Conservation (phyloP, 225 moss, liverwort and hornwort genomes). For the Takakia lepidozioides region DNA sequence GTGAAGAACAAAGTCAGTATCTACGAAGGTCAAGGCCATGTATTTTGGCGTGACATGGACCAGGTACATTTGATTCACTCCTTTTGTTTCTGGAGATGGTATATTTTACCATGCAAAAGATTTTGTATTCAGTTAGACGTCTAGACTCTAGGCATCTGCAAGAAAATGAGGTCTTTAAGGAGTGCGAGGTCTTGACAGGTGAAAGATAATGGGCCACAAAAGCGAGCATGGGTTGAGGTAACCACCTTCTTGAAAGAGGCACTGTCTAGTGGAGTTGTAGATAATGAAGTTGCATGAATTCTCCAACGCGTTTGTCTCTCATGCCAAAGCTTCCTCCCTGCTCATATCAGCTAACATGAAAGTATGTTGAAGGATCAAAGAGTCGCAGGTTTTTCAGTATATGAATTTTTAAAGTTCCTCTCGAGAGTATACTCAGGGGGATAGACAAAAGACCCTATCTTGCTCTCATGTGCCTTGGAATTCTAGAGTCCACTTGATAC, state of each 20-base stretch:
- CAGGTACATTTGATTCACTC: conserved; percentile 10
- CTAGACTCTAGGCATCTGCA: neutral
- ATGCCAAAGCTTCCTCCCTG: no score
- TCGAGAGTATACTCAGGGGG: no score
- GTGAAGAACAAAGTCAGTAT: conserved; percentile 29
- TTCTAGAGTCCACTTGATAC: no score
- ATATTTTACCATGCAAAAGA: neutral
- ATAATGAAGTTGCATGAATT: no score
- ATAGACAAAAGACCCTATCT: no score
- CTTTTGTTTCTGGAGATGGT: neutral
- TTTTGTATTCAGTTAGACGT: neutral
- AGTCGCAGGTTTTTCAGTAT: no score
- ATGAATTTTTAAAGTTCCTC: no score
- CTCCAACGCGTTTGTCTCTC: no score
- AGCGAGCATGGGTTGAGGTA: neutral
- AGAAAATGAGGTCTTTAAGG: neutral
- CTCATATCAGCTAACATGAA: no score
- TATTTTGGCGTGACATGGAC: conserved; percentile 45
- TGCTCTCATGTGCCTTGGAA: no score
- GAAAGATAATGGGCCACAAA: neutral
- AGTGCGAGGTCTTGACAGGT: neutral
- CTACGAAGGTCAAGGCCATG: conserved; percentile 36
- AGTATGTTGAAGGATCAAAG: no score
- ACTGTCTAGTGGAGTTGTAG: no score
- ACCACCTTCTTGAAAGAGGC: neutral